Evolutionary conservation across 1,284 basidiomycete species (phyloP).

Genomic region (Rhizoctonia solani): DNA sequence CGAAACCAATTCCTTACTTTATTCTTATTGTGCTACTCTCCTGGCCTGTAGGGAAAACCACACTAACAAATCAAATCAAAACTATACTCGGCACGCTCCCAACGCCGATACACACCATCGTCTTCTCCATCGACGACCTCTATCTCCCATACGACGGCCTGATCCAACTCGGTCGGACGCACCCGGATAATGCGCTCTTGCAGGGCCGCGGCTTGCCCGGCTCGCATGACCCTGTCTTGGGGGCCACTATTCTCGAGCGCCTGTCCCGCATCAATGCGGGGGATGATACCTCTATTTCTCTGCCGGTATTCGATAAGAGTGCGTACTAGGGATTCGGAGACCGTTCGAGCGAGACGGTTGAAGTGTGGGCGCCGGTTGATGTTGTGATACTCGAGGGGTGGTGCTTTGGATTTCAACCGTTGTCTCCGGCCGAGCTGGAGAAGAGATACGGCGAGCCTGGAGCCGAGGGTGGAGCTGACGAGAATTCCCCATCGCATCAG

Average conservation of each 20-base stretch:
- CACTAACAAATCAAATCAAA: conserved; percentile 50
- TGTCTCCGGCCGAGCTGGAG: conserved; percentile 53
- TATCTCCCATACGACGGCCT: conserved; percentile 74
- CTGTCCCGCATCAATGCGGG: conserved; percentile 55
- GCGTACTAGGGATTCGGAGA: conserved; percentile 80
- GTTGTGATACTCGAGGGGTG: conserved; percentile 89
- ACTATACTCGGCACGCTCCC: conserved; percentile 53
- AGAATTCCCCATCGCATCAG: neutral
- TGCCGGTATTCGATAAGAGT: conserved; percentile 90
- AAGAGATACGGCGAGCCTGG: conserved; percentile 41
- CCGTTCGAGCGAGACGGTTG: conserved; percentile 55
- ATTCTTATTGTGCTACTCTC: too few relatives aligned
- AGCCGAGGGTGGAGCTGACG: neutral
- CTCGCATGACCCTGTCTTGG: conserved; percentile 79
- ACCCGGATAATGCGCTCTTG: conserved; percentile 68
- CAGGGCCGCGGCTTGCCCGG: conserved; percentile 84
- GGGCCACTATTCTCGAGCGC: conserved; percentile 54
- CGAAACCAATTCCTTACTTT: neutral
- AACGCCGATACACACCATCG: conserved; percentile 60
- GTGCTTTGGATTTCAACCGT: conserved; percentile 76
- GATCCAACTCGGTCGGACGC: conserved; percentile 54
- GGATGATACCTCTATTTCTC: conserved; percentile 49
- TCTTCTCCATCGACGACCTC: conserved; percentile 84
- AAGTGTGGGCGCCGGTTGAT: conserved; percentile 59
- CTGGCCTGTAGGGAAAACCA: conserved; percentile 29